phyloP scores from a whole-genome alignment of 768 basidiomycete genomes.

The Amanita pallidorosea region DNA sequence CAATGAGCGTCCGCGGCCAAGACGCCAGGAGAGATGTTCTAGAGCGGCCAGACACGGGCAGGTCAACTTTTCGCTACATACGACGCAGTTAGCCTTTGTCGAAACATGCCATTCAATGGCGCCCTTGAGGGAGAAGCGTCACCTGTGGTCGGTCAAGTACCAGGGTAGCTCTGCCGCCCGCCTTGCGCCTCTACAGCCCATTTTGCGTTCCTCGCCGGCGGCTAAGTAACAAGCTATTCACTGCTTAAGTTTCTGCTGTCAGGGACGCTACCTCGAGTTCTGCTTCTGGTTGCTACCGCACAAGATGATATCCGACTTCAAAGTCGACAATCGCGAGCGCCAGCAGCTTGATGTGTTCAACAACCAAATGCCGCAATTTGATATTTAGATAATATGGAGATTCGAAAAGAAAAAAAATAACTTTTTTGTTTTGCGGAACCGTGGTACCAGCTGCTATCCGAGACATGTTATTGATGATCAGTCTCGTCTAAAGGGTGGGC shows the following conservation, averaged over 20 bases:
- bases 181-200: neutral
- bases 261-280: conserved; percentile 2
- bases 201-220: neutral
- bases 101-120: neutral
- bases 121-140: neutral
- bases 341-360: neutral
- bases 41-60: neutral
- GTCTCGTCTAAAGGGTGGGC: neutral
- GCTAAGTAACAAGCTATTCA: neutral
- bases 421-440: neutral
- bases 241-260: neutral
- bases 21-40: neutral
- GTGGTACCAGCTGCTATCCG: neutral
- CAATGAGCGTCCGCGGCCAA: neutral
- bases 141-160: conserved; percentile 6
- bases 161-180: neutral
- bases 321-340: neutral
- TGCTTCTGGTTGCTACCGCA: neutral
- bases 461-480: neutral
- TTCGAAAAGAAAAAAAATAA: neutral
- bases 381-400: neutral
- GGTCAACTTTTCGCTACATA: neutral
- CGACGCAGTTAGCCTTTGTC: neutral
- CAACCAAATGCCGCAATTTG: neutral
- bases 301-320: neutral